A percentile compares a stretch with the other conserved stretches of the same genome.
Evolutionary conservation across 306 rosid genomes (phyloP).

Genomic region (Sphenostylis stenocarpa): DNA sequence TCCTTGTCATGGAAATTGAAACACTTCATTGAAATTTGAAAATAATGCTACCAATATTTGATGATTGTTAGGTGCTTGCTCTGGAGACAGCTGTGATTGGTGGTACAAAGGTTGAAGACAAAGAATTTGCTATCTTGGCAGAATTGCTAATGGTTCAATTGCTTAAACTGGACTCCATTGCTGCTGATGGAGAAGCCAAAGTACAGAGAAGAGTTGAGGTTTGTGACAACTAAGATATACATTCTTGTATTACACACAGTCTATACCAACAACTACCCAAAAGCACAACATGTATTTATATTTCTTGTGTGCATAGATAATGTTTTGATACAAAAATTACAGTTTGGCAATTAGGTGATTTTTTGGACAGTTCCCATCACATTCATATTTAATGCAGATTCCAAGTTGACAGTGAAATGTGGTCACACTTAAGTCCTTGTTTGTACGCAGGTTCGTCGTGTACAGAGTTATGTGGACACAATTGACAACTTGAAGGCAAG

Average conservation of each 20-base stretch:
- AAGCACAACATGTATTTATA: neutral
- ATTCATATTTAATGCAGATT: neutral
- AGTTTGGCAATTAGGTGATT: neutral
- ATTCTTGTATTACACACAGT: neutral
- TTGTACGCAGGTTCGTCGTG: slow-evolving; percentile 56
- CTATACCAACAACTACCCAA: neutral
- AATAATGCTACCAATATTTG: neutral
- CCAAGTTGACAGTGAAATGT: neutral
- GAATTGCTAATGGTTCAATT: slow-evolving; percentile 71
- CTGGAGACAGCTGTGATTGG: slow-evolving; percentile 45
- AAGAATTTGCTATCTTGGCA: slow-evolving; percentile 47
- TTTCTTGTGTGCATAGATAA: too few species aligned
- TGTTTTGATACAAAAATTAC: too few species aligned
- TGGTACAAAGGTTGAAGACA: slow-evolving; percentile 50
- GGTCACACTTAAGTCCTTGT: neutral
- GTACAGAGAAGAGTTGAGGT: slow-evolving; percentile 67
- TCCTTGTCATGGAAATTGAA: neutral
- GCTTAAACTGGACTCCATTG: slow-evolving; percentile 63
- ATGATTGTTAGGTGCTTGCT: slow-evolving; percentile 45
- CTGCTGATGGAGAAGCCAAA: slow-evolving; percentile 68
- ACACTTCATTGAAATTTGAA: neutral
- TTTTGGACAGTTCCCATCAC: neutral
- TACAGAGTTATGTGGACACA: slow-evolving; percentile 59
- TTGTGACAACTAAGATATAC: neutral
- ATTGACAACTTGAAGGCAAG: slow-evolving; percentile 61